Base-by-base conservation (phyloP, 345 rosid species). In the Chamaenerion angustifolium region DNA sequence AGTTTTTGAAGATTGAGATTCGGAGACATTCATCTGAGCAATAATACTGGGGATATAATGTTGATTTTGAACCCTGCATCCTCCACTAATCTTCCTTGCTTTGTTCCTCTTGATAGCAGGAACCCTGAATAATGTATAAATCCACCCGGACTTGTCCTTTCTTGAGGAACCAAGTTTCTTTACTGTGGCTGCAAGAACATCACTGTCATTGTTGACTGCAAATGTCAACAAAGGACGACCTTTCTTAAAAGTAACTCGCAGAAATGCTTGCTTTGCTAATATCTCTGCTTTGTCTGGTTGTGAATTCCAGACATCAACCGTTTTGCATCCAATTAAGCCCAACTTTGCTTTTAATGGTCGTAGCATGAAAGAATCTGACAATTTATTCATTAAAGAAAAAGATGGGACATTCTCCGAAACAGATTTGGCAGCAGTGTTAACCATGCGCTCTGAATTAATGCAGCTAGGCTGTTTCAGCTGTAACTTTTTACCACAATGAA, bases 201-300 rank as follows among this genome's bases (percentile, higher is more conserved):
- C 71, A 48, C 56, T 67, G 61, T 79, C 84, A 51, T 75, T 80
- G 69, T 79, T 85, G 56, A 90, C 82, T 2, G 92, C 94, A 41
- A 90, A 85, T n/a, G 95, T 77, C 64, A 83, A 80, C 12, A 83
- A 56, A 37, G 98, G 98, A 60, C 76, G 85, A 46, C 85, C 88
- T 49, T 85, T 85, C 78, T 83, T 90, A 62, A 74, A 58, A 15
- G 80, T 81, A 57, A 90, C 88, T 50, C 76, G 82, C 12, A 85
- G 68, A 62, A 90, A 85, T 27, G 98, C 98, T 64, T 83, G 95
- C 62, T 64, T 64, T 10, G 71, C 55, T 52, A 71, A 66, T 42
- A 69, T 63, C 51, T 63, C 68, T 40, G 61, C 76, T 74, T 64
- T 78, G 70, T 62, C 73, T 42, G 45, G 65, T 55, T 68, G 68